These are phyloP conservation scores for Pseudoscleropodium purum DNA, from an alignment of 225 moss, liverwort and hornwort genomes.

Conservation along the genomic window DNA sequence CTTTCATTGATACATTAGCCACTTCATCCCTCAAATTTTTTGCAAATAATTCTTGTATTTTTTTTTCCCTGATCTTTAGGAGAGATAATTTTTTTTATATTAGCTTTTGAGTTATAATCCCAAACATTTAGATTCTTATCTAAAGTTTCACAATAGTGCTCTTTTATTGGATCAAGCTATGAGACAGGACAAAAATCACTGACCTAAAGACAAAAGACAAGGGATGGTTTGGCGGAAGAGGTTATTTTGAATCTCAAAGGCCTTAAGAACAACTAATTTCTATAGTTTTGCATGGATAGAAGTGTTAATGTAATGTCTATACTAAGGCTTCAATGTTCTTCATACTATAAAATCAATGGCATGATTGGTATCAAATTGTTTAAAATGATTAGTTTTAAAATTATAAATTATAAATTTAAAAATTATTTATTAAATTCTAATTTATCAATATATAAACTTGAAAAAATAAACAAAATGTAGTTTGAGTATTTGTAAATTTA, in stretches of 20 bases:
- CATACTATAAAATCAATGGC: too few relatives aligned
- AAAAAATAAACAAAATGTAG: not conserved
- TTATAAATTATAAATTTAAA: not conserved
- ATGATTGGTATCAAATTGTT: not conserved
- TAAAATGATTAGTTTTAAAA: not conserved
- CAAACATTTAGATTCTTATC: not conserved
- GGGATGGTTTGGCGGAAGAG: fast-evolving
- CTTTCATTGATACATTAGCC: not conserved
- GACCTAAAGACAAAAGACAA: not conserved
- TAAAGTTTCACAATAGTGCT: not conserved
- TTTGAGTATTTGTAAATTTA: too few relatives aligned
- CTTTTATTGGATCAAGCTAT: not conserved
- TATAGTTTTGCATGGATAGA: not conserved
- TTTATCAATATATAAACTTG: not conserved
- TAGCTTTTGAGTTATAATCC: too few relatives aligned
- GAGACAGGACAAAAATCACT: not conserved
- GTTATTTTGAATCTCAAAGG: not conserved
- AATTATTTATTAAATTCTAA: not conserved
- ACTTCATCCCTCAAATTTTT: not conserved
- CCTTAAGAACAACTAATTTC: not conserved
- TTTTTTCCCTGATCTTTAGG: too few relatives aligned
- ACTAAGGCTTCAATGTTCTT: not conserved
- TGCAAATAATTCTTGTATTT: too few relatives aligned
- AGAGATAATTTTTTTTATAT: too few relatives aligned
- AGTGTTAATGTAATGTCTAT: not conserved